Evolutionary conservation across 2,329 filamentous ascomycete genomes (phyloP), one percentile per base, ranked within the genome.

Genomic region (Cytospora leucostoma): DNA sequence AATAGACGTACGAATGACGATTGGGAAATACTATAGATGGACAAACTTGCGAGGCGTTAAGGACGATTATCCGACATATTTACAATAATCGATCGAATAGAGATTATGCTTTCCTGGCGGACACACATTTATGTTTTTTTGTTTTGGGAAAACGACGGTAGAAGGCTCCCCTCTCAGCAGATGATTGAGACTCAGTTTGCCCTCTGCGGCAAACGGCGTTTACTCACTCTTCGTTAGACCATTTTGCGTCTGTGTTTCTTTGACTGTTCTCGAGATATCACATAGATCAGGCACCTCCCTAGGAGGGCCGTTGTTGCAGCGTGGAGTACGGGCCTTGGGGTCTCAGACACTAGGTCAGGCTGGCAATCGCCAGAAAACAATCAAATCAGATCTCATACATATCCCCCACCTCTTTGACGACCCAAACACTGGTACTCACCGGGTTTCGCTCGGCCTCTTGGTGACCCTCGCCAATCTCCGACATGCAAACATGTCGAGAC

Each of bases 31-130:
- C 59, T 66, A 65, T 64, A 66, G 65, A 66, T 56, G 55, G 65
- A 59, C 64, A 58, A 52, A 62, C 40, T 65, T 66, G 65, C 65
- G 58, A 64, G 65, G 65, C 65, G 65, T 66, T 64, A 34, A 50
- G 64, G 64, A 64, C 37, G 38, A 64, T 54, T 52, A 60, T 64
- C 54, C 61, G 37, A 34, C 53, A 66, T 27, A 58, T 64, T 58
- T 56, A 59, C 57, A 44, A 55, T 55, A 63, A 62, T 59, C 61
- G 51, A 55, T 44, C 50, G 61, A 37, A 55, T 65, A 37, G 61
- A 63, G 40, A 40, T 53, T 35, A 27, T 37, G 53, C 50, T 65
- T 63, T 56, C 56, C 63, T 38, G 61, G 56, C 54, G 56, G 52
- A 56, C 52, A 60, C 44, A 59, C 54, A 58, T 35, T 50, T 58